phyloP scores from a whole-genome alignment of 148 eudicot species.

The Heliosperma pusillum region DNA sequence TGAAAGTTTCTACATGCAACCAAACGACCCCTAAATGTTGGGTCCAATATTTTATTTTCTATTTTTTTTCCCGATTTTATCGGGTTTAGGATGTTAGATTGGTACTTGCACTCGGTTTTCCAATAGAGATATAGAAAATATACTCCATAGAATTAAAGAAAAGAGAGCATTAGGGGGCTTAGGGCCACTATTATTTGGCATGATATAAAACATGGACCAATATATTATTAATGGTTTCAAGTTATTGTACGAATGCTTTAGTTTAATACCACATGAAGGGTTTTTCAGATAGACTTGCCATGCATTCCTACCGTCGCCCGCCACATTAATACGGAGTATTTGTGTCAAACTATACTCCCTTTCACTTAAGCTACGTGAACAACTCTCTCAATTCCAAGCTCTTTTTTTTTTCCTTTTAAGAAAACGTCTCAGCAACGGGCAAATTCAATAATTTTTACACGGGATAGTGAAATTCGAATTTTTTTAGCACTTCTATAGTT shows the following conservation, averaged over 20 bases:
- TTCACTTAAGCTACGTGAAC: too few species aligned
- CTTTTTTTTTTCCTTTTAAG: too few species aligned
- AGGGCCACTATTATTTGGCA: not conserved
- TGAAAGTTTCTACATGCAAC: too few species aligned
- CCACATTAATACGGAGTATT: not conserved
- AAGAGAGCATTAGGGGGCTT: not conserved
- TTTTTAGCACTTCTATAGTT: too few species aligned
- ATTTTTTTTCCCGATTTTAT: not conserved
- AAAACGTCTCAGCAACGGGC: too few species aligned
- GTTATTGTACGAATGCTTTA: slow-evolving; percentile 11
- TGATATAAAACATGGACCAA: slow-evolving; percentile 11
- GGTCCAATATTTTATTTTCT: too few species aligned
- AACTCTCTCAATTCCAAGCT: too few species aligned
- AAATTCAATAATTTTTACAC: too few species aligned
- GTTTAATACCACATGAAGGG: slow-evolving; percentile 14
- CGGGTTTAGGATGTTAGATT: not conserved
- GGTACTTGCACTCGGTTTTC: not conserved
- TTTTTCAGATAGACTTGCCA: slow-evolving; percentile 2
- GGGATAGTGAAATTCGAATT: too few species aligned
- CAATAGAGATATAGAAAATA: not conserved
- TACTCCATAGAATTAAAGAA: not conserved
- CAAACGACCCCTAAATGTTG: too few species aligned
- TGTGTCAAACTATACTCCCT: too few species aligned
- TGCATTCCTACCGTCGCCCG: slow-evolving; percentile 2
- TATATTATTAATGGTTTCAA: not conserved